Evolutionary conservation across 1,284 basidiomycete genomes (phyloP), one percentile per base, ranked within the genome.

Genomic region (Xanthoconium separans): DNA sequence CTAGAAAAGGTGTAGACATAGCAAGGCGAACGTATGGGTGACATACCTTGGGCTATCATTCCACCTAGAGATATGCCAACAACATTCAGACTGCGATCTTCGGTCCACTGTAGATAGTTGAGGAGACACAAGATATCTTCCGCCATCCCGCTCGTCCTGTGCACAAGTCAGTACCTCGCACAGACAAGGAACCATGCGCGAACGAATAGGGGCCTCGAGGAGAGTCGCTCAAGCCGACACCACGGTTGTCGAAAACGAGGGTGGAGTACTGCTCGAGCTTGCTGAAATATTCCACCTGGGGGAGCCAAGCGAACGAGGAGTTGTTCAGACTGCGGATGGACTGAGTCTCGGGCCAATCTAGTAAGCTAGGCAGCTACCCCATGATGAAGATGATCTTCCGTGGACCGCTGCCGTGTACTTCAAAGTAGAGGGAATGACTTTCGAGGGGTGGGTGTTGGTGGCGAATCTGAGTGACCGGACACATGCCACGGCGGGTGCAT

Each of bases 211-310:
- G 87, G 4, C 89, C 89, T 44, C 72, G 69, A 0, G 92, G 91
- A 20, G 82, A 76, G 20, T 80, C 83, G 45, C 85, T 89, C 65
- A 91, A 83, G 6, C 93, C 91, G 2, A 91, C 91, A 1, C 93
- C 93, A 36, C 92, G 80, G 65, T 96, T 95, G 69, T 96, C 93
- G 61, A 94, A 90, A 1, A 93, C 90, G 2, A 95, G 75, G 8
- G 84, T 75, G 0, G 84, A 83, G 56, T 87, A 81, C 43, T 78
- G 70, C 10, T 76, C 72, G 13, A 70, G 63, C 22, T 73, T 68
- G 13, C 73, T 76, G 58, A 89, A 88, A 61, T 86, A 71, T 10
- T 77, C 66, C 4, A 89, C 81, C 62, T 88, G 87, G 2, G 72
- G 65, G 2, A 70, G 65, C 89, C 87, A 91, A 2, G 77, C 76